Percentiles rank a stretch among this genome's conserved stretches.
phyloP scores from a whole-genome alignment of 2,329 filamentous ascomycete species.

The Cladorrhinum sp. region DNA sequence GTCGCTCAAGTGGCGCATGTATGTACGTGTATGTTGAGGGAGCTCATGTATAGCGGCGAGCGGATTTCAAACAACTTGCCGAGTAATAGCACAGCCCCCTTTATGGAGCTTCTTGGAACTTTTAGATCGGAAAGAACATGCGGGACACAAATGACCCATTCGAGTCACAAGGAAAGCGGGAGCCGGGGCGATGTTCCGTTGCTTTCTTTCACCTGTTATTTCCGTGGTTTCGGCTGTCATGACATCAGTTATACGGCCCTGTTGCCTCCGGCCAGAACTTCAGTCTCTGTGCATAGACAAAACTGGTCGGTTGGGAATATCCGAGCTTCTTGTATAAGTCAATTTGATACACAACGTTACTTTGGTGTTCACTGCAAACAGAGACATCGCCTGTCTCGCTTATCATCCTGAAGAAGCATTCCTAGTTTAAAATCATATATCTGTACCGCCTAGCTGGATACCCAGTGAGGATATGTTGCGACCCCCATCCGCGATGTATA shows the following conservation, averaged over 20 bases:
- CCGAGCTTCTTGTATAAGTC: neutral
- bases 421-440: neutral
- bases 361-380: too few relatives aligned
- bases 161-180: neutral
- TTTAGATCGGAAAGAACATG: neutral
- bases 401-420: neutral
- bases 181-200: neutral
- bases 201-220: neutral
- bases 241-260: neutral
- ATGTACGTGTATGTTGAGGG: neutral
- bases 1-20: neutral
- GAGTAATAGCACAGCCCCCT: conserved; percentile 8
- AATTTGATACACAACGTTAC: neutral
- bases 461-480: neutral
- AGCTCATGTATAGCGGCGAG: neutral
- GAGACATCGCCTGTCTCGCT: too few relatives aligned
- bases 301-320: neutral
- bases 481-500: neutral
- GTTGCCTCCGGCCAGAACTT: neutral
- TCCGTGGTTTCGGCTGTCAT: neutral
- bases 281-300: neutral
- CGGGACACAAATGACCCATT: neutral
- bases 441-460: neutral
- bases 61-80: conserved; percentile 3
- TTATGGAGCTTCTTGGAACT: neutral